phyloP scores from a whole-genome alignment of 768 basidiomycete genomes.

The Termitomyces sp. region DNA sequence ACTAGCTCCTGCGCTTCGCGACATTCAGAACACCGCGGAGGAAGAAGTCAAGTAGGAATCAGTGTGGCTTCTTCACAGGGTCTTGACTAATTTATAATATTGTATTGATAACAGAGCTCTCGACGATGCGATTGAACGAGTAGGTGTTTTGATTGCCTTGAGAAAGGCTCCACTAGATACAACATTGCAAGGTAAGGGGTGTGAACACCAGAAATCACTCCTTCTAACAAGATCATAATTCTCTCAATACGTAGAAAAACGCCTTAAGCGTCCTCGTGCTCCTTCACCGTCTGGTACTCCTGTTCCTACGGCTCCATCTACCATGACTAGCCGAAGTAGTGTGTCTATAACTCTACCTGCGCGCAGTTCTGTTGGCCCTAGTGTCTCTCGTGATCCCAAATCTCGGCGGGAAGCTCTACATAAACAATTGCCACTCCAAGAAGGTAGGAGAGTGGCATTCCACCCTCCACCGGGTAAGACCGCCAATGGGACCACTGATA shows the following conservation, averaged over 20 bases:
- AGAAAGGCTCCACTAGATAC: conserved; percentile 60
- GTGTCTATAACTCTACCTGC: conserved; percentile 55
- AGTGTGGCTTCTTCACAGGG: not conserved
- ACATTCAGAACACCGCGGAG: conserved; percentile 53
- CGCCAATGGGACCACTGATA: conserved; percentile 27
- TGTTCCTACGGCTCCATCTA: conserved; percentile 27
- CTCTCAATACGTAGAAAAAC: conserved; percentile 46
- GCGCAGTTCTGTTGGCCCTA: conserved; percentile 53
- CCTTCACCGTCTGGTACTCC: conserved; percentile 64
- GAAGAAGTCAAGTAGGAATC: conserved; percentile 56
- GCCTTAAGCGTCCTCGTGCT: conserved; percentile 68
- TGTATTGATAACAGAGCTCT: conserved; percentile 46
- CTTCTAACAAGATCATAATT: not conserved
- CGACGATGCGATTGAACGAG: conserved; percentile 62
- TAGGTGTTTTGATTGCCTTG: conserved; percentile 66
- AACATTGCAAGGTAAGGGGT: conserved; percentile 45
- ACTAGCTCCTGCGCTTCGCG: conserved; percentile 53
- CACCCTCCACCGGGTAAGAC: conserved; percentile 60
- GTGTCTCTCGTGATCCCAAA: conserved; percentile 60
- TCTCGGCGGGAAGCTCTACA: conserved; percentile 55
- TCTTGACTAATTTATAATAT: not conserved
- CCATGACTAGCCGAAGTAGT: conserved; percentile 31
- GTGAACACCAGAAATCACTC: not conserved
- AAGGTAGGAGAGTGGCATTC: conserved; percentile 78
- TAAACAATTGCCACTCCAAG: conserved; percentile 62